Evolutionary conservation across 1,284 basidiomycete species (phyloP), one percentile per base, ranked within the genome.

Genomic region (Leccinum insolens): DNA sequence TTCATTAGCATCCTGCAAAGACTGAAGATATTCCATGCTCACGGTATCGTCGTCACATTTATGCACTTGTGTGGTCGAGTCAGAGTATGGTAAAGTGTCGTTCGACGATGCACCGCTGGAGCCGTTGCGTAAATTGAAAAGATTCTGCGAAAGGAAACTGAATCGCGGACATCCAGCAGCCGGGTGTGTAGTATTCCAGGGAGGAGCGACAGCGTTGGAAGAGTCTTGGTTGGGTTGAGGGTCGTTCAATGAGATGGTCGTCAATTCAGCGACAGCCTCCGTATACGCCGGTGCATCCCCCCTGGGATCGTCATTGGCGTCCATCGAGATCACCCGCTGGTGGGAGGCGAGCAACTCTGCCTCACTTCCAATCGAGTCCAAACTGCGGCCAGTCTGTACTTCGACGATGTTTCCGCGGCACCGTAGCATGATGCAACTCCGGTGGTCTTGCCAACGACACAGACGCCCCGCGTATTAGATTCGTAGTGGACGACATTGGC

Each of bases 281-380:
- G 84, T 84, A 76, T 92, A 92, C 0, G 89, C 76, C 7, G 90
- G 90, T 9, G 88, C 87, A 57, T 87, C 85, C 31, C 88, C 91
- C 68, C 86, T 79, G 6, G 84, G 82, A 58, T 79, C 67, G n/a
- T 41, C 60, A 20, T 12, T 20, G 8, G 15, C 44, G 74, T 79
- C 70, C 46, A 57, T 64, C 73, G 76, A 61, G 73, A 77, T 55
- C 3, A 7, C 58, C 15, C 69, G 69, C 71, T 75, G 70, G 73
- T 77, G 71, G 65, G 60, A 61, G 74, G 76, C 57, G 58, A 77
- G 68, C 3, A 80, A 57, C 31, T 70, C 78, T 3, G 64, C 64
- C 31, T 73, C 72, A 58, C 73, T 77, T 58, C 67, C 76, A 17
- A 64, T 57, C 39, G 75, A 77, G 20, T 68, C 69, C 60, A 69